Percentiles rank a stretch among this genome's conserved stretches.
phyloP scores from a whole-genome alignment of 2,329 filamentous ascomycete genomes.

The Trichoderma harzianum region DNA sequence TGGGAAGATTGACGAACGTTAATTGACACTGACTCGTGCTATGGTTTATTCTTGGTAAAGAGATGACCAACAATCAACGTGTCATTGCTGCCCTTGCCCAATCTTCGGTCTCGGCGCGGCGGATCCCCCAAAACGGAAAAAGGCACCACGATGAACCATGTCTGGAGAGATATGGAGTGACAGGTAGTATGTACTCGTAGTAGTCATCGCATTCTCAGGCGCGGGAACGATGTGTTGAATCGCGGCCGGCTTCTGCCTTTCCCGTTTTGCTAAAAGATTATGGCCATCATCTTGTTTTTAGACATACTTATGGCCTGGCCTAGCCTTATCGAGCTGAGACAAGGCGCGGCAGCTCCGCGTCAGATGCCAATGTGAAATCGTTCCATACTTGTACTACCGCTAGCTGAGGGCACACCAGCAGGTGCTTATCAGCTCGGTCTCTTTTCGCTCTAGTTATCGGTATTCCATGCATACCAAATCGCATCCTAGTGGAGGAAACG shows the following conservation, averaged over 20 bases:
- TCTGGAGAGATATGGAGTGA: background rate
- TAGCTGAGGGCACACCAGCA: background rate
- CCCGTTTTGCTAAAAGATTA: background rate
- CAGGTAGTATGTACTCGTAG: background rate
- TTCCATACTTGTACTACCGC: background rate
- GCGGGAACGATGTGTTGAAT: background rate
- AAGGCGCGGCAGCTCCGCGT: background rate
- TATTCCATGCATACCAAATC: background rate
- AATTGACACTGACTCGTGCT: slow-evolving; percentile 2
- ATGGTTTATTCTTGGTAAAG: background rate
- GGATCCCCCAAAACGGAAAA: background rate
- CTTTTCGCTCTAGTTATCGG: background rate
- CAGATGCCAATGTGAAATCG: background rate
- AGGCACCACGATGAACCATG: background rate
- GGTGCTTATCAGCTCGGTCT: slow-evolving; percentile 6
- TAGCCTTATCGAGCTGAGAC: background rate
- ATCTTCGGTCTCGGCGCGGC: background rate
- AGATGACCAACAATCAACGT: slow-evolving; percentile 3
- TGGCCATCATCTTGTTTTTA: background rate
- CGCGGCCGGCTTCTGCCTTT: background rate
- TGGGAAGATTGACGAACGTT: background rate
- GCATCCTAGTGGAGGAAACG: background rate
- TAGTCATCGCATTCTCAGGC: background rate
- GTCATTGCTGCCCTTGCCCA: slow-evolving; percentile 1
- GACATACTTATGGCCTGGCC: background rate